Base-by-base conservation (phyloP, 1,139 yeast species). In the Sugiyamaella novakii region DNA sequence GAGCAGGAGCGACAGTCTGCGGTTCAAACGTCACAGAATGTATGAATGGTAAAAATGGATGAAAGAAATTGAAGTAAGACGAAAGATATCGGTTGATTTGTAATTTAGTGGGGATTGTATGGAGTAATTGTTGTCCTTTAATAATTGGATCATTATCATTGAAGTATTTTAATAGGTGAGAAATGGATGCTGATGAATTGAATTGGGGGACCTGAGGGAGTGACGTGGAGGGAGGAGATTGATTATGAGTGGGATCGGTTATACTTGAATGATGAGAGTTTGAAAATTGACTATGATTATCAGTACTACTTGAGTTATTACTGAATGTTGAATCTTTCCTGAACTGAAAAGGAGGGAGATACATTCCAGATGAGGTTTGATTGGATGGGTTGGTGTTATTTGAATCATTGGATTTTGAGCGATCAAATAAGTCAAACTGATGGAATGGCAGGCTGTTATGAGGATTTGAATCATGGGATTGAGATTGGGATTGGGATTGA, bases 21-120 rank as follows among this genome's bases (percentile, higher is more conserved):
- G 68, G 66, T 33, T 63, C 60, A 47, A 68, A 68, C 2, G 69
- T 59, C 24, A 64, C 66, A 3, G 59, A 56, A 51, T 69, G 72
- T 29, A 69, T 45, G 47, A 68, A 62, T 3, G 73, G 72, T 34
- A 66, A 57, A 25, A 51, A 56, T 2, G 70, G 70, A 45, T 69
- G 71, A 58, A 63, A 68, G 44, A 57, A 60, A 36, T 59, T 58
- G 54, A 69, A 66, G 56, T 65, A 69, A 4, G 67, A 59, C 3
- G 67, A 49, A 43, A 67, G 52, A 50, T 64, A 66, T 28, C 65
- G 57, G 54, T 66, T 63, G 43, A 65, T 54, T 49, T 59, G 63
- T 18, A 60, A 47, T 24, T 60, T 57, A 5, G 66, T 52, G 5
- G 68, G 69, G 10, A 50, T 45, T 5, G 56, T 31, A 5, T 50